Conservation (phyloP, 495 filamentous ascomycete species). For the Podospora sp. region DNA sequence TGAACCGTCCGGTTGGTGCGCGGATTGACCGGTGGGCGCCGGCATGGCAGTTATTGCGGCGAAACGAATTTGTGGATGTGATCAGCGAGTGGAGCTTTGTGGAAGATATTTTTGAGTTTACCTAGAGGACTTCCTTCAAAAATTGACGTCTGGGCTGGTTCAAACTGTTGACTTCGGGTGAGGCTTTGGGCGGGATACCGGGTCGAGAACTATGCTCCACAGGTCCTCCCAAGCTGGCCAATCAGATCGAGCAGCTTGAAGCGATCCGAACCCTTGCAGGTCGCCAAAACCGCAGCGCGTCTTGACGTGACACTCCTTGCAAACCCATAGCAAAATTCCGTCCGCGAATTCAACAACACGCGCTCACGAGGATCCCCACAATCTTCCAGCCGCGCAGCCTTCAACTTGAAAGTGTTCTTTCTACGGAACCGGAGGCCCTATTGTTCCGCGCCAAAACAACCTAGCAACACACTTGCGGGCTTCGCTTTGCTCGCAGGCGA, state of each 20-base stretch:
- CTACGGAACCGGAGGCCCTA: background rate
- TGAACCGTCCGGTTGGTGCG: background rate
- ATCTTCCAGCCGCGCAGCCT: background rate
- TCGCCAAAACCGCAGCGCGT: background rate
- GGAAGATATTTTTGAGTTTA: background rate
- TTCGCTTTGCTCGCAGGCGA: background rate
- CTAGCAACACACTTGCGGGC: background rate
- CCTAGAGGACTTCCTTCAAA: background rate
- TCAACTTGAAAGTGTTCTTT: background rate
- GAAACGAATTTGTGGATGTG: background rate
- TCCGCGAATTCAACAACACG: background rate
- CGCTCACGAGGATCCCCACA: background rate
- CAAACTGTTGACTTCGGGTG: background rate
- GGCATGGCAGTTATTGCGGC: slow-evolving; percentile 4
- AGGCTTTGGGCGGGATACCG: background rate
- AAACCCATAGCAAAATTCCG: slow-evolving; percentile 1
- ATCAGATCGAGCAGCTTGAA: background rate
- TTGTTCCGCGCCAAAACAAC: background rate
- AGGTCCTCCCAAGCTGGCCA: background rate
- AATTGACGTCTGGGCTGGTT: background rate
- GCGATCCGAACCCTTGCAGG: background rate
- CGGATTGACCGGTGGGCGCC: background rate
- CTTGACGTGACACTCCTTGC: slow-evolving; percentile 10
- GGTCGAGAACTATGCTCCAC: background rate
- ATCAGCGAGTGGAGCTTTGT: background rate